Conservation (phyloP, 768 basidiomycete species). For the Tricholoma bakamatsutake region DNA sequence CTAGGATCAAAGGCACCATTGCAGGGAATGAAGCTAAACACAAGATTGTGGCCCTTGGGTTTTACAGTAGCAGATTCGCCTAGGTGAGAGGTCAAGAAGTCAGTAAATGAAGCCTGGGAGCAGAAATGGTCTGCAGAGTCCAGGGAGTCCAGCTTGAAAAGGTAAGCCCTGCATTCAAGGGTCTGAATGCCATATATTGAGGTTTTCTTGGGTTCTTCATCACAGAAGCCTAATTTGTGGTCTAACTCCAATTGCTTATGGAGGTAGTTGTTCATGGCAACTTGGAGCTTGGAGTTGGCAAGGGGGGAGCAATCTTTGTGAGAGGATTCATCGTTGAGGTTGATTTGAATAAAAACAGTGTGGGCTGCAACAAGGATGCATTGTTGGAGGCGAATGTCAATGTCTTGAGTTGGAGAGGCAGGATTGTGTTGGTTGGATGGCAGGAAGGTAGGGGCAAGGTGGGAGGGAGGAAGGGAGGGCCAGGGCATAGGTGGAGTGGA, state of each 20-base stretch:
- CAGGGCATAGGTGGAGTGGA: too few relatives aligned
- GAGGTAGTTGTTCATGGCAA: background rate
- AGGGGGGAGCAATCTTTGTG: background rate
- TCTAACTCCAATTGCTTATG: background rate
- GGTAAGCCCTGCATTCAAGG: background rate
- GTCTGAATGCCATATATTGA: background rate
- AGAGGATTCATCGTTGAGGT: background rate
- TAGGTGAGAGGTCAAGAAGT: background rate
- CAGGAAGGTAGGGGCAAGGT: too few relatives aligned
- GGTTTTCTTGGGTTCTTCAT: background rate
- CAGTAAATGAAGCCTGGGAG: background rate
- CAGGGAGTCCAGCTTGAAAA: background rate
- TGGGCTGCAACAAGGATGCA: background rate
- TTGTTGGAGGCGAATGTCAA: constrained; percentile 7
- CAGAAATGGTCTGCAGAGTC: background rate
- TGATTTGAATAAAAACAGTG: background rate
- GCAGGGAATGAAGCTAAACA: background rate
- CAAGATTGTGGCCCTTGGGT: background rate
- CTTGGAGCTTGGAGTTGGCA: background rate
- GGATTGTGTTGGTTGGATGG: background rate
- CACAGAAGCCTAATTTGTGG: too few relatives aligned
- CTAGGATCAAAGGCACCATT: background rate
- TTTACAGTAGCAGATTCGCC: background rate
- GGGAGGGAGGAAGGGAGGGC: too few relatives aligned
- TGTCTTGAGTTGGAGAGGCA: background rate